These are phyloP conservation scores for Hansenula lynferdii DNA, from an alignment of 1,139 yeast species.

Conservation along the genomic window DNA sequence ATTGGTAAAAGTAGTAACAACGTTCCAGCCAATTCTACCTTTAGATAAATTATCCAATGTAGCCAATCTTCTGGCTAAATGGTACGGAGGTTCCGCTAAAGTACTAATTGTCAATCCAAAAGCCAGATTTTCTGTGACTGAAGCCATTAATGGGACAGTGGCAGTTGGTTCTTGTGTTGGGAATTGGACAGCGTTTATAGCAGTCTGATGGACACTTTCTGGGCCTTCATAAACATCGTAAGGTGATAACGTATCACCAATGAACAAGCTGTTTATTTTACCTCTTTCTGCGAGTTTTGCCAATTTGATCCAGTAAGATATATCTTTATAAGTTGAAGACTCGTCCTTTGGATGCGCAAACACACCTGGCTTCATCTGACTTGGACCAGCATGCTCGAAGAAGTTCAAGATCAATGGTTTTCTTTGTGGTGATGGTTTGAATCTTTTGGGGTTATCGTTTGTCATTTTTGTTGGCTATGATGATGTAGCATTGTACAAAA, in stretches of 20 bases:
- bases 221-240: slow-evolving; percentile 40
- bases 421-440: slow-evolving; percentile 5
- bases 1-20: slow-evolving; percentile 37
- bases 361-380: slow-evolving; percentile 31
- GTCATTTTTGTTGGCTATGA: background rate
- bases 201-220: slow-evolving; percentile 31
- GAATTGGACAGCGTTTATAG: slow-evolving; percentile 35
- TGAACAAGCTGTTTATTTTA: slow-evolving; percentile 37
- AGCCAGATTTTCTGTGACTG: slow-evolving; percentile 32
- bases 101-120: slow-evolving; percentile 38
- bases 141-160: slow-evolving; percentile 36
- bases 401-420: slow-evolving; percentile 32
- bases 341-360: slow-evolving; percentile 38
- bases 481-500: no score
- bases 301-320: slow-evolving; percentile 38
- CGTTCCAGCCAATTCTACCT: slow-evolving; percentile 41
- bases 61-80: slow-evolving; percentile 35
- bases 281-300: slow-evolving; percentile 39
- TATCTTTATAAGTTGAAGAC: slow-evolving; percentile 28
- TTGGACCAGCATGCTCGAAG: slow-evolving; percentile 35
- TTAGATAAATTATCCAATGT: slow-evolving; percentile 35
- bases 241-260: slow-evolving; percentile 42
- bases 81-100: slow-evolving; percentile 37
- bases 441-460: slow-evolving; percentile 9
- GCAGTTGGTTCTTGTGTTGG: slow-evolving; percentile 37